A percentile compares a stretch with the other conserved stretches of the same genome.
These are phyloP conservation scores for Rhytidiadelphus loreus DNA, from an alignment of 225 moss, liverwort and hornwort species.

Conservation along the genomic window DNA sequence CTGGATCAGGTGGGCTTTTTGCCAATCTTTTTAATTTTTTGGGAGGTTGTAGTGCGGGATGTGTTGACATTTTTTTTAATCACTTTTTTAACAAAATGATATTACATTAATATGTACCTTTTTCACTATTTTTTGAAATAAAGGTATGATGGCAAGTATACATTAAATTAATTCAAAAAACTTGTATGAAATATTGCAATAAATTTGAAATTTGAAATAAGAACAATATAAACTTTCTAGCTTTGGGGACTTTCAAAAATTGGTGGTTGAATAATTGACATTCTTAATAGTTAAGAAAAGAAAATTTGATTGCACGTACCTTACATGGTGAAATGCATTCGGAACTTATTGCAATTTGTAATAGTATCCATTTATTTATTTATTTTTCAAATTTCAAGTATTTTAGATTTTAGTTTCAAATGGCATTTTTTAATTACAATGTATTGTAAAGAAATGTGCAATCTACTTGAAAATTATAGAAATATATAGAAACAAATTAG, in stretches of 20 bases:
- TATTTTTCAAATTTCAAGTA: neutral
- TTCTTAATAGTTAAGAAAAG: neutral
- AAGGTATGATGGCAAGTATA: neutral
- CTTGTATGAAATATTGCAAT: neutral
- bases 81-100: neutral
- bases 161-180: no score
- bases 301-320: neutral
- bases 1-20: neutral
- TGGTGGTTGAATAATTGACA: no score
- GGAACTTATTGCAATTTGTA: neutral
- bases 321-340: neutral
- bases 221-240: rapidly evolving
- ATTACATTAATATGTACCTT: neutral
- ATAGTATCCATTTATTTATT: neutral
- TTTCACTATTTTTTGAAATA: neutral
- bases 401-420: neutral
- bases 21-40: neutral
- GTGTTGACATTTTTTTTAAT: neutral
- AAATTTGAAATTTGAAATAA: neutral
- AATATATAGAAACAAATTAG: neutral
- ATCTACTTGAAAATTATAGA: neutral
- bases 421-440: neutral
- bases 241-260: neutral
- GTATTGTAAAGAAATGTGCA: neutral
- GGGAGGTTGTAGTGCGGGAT: neutral